phyloP scores from a whole-genome alignment of 352 stramenopile species.

The Phytophthora pseudosyringae region DNA sequence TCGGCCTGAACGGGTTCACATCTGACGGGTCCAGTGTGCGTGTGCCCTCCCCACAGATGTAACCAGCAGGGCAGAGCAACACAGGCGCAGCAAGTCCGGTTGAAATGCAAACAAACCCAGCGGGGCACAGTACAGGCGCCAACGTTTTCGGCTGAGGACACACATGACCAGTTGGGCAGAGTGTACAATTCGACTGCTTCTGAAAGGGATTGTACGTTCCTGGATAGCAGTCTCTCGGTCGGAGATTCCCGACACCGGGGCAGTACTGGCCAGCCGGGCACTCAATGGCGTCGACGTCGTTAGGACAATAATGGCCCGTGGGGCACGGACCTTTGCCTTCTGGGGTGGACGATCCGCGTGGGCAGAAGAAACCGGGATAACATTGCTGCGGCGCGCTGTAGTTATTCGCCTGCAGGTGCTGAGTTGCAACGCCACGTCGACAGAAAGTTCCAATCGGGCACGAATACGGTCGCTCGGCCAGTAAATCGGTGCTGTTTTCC shows the following conservation, averaged over 20 bases:
- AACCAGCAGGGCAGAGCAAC: constrained; percentile 94
- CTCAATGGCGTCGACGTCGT: constrained; percentile 86
- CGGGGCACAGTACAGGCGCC: constrained; percentile 86
- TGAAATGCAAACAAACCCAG: constrained; percentile 96
- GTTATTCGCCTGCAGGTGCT: constrained; percentile 77
- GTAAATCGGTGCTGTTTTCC: constrained; percentile 44
- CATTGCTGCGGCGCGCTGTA: constrained; percentile 95
- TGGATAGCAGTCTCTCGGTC: constrained; percentile 91
- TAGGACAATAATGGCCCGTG: constrained; percentile 96
- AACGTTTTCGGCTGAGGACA: constrained; percentile 90
- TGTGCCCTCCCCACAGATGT: constrained; percentile 94
- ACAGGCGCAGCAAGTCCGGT: constrained; percentile 90
- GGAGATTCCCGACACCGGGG: constrained; percentile 94
- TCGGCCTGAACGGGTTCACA: constrained; percentile 74
- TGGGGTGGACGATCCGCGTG: constrained; percentile 89
- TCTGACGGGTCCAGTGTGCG: constrained; percentile 90
- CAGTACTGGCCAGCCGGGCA: constrained; percentile 95
- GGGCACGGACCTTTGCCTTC: constrained; percentile 95
- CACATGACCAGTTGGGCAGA: constrained; percentile 95
- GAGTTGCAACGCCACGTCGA: constrained; percentile 78
- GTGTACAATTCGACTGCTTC: constrained; percentile 92
- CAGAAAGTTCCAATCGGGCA: constrained; percentile 96
- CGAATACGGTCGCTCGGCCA: constrained; percentile 93
- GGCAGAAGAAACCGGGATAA: constrained; percentile 97
- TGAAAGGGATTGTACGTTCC: constrained; percentile 92